Evolutionary conservation across 2,329 filamentous ascomycete genomes (phyloP).

Genomic region (Tolypocladium paradoxum): DNA sequence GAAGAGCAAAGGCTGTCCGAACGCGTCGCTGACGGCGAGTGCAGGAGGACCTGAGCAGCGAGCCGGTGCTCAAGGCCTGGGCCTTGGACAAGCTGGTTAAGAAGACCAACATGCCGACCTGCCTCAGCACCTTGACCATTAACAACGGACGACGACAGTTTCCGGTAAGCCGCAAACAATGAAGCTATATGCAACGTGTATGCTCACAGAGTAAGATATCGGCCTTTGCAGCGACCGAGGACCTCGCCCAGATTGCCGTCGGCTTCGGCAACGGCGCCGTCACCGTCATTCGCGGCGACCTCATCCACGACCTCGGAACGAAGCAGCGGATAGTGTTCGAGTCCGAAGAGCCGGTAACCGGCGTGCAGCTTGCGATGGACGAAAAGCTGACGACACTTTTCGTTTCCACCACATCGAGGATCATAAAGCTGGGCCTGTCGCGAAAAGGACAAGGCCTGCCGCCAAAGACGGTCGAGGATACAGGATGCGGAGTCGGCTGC

Average conservation of each 20-base stretch:
- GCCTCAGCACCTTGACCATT: slow-evolving; percentile 74
- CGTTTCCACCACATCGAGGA: slow-evolving; percentile 80
- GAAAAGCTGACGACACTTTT: slow-evolving; percentile 65
- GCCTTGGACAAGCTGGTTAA: slow-evolving; percentile 87
- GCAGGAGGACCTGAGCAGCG: slow-evolving; percentile 74
- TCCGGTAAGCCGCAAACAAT: slow-evolving; percentile 47
- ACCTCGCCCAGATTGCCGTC: slow-evolving; percentile 85
- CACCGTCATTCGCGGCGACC: slow-evolving; percentile 82
- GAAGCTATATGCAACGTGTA: accelerated
- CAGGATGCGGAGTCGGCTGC: slow-evolving; percentile 85
- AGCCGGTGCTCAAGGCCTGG: slow-evolving; percentile 95
- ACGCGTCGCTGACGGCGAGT: not conserved
- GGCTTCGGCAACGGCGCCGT: slow-evolving; percentile 95
- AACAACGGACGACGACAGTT: slow-evolving; percentile 89
- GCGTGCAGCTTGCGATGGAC: slow-evolving; percentile 63
- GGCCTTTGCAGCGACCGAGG: slow-evolving; percentile 76
- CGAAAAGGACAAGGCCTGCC: slow-evolving; percentile 84
- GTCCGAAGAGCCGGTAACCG: slow-evolving; percentile 91
- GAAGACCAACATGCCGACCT: slow-evolving; percentile 82
- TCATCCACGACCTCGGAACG: slow-evolving; percentile 90
- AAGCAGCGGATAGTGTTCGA: slow-evolving; percentile 93
- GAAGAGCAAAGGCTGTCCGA: not conserved
- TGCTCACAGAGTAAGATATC: slow-evolving; percentile 48
- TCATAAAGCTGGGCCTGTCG: slow-evolving; percentile 77
- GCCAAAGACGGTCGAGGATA: slow-evolving; percentile 78